Percentiles rank a stretch among this genome's conserved stretches.
Evolutionary conservation across 177 flowering plant genomes (phyloP).

Genomic region (Telopea speciosissima): DNA sequence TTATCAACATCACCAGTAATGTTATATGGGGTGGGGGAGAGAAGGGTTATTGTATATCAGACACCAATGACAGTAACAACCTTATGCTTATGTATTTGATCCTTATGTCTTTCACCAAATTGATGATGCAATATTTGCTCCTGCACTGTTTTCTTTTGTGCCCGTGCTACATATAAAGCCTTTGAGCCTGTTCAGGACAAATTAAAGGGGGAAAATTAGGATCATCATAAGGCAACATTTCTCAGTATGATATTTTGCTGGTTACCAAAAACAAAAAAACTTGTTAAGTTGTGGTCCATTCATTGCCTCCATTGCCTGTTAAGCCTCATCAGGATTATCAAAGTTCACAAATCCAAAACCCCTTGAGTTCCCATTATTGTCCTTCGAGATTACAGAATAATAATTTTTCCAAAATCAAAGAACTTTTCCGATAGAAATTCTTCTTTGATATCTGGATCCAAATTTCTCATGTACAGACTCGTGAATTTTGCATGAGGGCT

Average conservation of each 20-base stretch:
- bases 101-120: slow-evolving; percentile 70
- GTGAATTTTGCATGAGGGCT: slow-evolving; percentile 57
- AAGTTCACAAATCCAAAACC: slow-evolving; percentile 95
- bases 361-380: slow-evolving; percentile 54
- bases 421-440: slow-evolving; percentile 55
- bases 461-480: slow-evolving; percentile 73
- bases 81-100: slow-evolving; percentile 53
- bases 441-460: slow-evolving; percentile 59
- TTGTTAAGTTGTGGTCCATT: slow-evolving; percentile 67
- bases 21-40: too few relatives aligned
- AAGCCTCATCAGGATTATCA: slow-evolving; percentile 73
- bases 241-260: not conserved
- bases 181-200: slow-evolving; percentile 51
- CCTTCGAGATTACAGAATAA: slow-evolving; percentile 52
- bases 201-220: not conserved
- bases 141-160: slow-evolving; percentile 83
- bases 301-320: slow-evolving; percentile 55
- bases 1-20: slow-evolving; percentile 65
- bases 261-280: not conserved
- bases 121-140: slow-evolving; percentile 51
- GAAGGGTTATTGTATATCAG: not conserved
- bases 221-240: not conserved
- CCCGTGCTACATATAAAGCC: slow-evolving; percentile 69
- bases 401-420: slow-evolving; percentile 64
- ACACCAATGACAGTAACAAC: slow-evolving; percentile 18